Evolutionary conservation across 768 basidiomycete genomes (phyloP), one percentile per base, ranked within the genome.

Genomic region (Lentinus brumalis): DNA sequence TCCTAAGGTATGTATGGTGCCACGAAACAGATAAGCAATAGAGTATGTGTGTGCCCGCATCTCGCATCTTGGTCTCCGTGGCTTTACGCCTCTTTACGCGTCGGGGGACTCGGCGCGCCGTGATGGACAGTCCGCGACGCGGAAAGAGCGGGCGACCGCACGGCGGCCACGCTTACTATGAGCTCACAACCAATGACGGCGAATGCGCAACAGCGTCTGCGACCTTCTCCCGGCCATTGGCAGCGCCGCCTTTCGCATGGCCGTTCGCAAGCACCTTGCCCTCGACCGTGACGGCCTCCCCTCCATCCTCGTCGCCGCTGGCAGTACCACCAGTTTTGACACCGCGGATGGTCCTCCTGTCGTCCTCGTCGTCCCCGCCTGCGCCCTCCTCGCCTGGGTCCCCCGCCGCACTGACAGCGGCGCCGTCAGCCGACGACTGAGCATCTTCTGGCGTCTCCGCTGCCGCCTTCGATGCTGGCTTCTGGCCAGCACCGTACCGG

Each of bases 401-500:
- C 38, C 41, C 54, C 15, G 53, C 50, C 30, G n/a, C 58, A 42
- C 39, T 26, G 41, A 32, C 41, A 21, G n/a, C 55, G 14, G 40
- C 65, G n/a, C 26, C 52, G 35, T 29, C 40, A 44, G 32, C 30
- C 54, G 58, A 53, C 26, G 61, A 53, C 29, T 66, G 46, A 45
- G 57, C 63, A 18, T 57, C 62, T 5, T 66, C 70, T 6, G 62
- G 57, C 40, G 67, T 59, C 49, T 66, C 71, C 56, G 62, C 57
- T 21, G 60, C 67, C 15, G 64, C 56, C 54, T 65, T 67, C 5
- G 45, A 44, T 14, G 70, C 54, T 21, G 65, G 70, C 21, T 69
- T 69, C 53, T 66, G 58, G 52, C 70, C 77, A 18, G 86, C 83
- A 32, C 86, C 81, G 70, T 88, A 82, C 51, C 87, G 83, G 21